Evolutionary conservation across 495 filamentous ascomycete genomes (phyloP).

Genomic region (Xylaria flabelliformis): DNA sequence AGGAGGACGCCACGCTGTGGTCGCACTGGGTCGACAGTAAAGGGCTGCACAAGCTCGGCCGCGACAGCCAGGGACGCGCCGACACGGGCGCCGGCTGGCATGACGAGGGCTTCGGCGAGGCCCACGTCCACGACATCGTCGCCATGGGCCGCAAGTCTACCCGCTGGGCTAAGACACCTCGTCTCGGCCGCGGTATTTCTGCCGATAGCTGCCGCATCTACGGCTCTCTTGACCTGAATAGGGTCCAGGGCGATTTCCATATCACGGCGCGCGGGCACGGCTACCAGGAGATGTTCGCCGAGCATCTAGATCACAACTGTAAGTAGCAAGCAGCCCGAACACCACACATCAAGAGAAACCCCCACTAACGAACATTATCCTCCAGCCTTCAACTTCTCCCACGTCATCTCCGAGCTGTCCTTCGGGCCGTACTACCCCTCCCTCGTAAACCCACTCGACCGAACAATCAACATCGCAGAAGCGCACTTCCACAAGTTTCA

Average conservation of each 20-base stretch:
- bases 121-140: slow-evolving; percentile 77
- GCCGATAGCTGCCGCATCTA: slow-evolving; percentile 81
- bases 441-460: slow-evolving; percentile 92
- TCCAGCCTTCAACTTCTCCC: slow-evolving; percentile 95
- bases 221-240: slow-evolving; percentile 89
- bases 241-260: slow-evolving; percentile 98
- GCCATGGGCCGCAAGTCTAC: slow-evolving; percentile 60
- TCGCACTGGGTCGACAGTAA: slow-evolving; percentile 75
- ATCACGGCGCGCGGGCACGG: slow-evolving; percentile 96
- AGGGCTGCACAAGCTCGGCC: slow-evolving; percentile 70
- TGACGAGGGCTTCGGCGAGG: slow-evolving; percentile 67
- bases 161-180: slow-evolving; percentile 76
- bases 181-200: slow-evolving; percentile 59
- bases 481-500: slow-evolving; percentile 93
- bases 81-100: slow-evolving; percentile 61
- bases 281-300: slow-evolving; percentile 72
- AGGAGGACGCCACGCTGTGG: slow-evolving; percentile 81
- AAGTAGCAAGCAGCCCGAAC: slow-evolving; percentile 40
- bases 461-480: slow-evolving; percentile 75
- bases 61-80: slow-evolving; percentile 52
- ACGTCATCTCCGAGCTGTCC: slow-evolving; percentile 94
- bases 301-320: slow-evolving; percentile 87
- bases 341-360: slow-evolving; percentile 20
- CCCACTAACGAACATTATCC: background rate
- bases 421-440: slow-evolving; percentile 95